A percentile compares a stretch with the other conserved stretches of the same genome.
These are phyloP conservation scores for Liriodendron chinense DNA, from an alignment of 164 flowering plant genomes.

Conservation along the genomic window DNA sequence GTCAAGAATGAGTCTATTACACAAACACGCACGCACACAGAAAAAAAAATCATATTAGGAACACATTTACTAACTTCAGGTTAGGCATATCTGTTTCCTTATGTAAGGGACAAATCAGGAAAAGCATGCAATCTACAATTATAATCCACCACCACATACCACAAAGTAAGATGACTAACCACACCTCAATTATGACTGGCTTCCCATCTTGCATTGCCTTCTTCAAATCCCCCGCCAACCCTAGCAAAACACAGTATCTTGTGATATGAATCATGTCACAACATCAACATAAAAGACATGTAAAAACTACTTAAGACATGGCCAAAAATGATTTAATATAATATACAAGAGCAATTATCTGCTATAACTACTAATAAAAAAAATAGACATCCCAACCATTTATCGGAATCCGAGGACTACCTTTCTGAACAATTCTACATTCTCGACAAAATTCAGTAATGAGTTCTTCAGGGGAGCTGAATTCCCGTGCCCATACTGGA, in stretches of 20 bases:
- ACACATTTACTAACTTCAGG: neutral
- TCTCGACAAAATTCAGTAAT: conserved; percentile 95
- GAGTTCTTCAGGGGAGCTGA: conserved; percentile 79
- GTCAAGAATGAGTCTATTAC: neutral
- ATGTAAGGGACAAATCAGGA: neutral
- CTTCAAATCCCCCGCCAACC: conserved; percentile 97
- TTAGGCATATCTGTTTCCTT: neutral
- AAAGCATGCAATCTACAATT: neutral
- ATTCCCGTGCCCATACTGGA: conserved; percentile 95
- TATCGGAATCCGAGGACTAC: conserved; percentile 27
- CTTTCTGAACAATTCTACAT: conserved; percentile 97
- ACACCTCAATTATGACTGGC: conserved; percentile 97
- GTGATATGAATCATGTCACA: conserved; percentile 5
- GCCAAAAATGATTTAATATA: neutral
- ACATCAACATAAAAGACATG: neutral
- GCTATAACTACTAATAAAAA: neutral
- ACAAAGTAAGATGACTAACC: conserved; percentile 6
- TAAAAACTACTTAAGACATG: neutral
- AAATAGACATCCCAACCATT: neutral
- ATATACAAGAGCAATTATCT: neutral
- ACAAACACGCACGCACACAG: neutral
- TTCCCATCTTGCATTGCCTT: conserved; percentile 99
- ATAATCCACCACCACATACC: neutral
- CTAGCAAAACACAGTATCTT: conserved; percentile 32
- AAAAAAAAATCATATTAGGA: neutral